phyloP scores from a whole-genome alignment of 2,329 filamentous ascomycete genomes.

The Pseudogymnoascus sp. region DNA sequence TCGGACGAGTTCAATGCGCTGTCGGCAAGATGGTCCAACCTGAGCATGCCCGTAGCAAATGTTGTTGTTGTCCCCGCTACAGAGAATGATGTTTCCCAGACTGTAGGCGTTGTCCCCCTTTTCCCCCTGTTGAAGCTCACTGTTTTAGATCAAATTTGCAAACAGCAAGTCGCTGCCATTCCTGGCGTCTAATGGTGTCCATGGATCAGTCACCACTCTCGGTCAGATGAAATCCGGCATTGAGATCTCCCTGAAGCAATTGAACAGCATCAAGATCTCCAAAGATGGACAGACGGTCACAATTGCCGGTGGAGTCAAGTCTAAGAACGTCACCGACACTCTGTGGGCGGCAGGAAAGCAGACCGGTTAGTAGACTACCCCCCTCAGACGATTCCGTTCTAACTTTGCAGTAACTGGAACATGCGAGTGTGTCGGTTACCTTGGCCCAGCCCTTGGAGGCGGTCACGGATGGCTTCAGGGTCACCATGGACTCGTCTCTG shows the following conservation, averaged over 20 bases:
- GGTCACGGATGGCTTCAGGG: conserved; percentile 51
- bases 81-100: conserved; percentile 41
- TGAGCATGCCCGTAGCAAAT: conserved; percentile 35
- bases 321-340: conserved; percentile 22
- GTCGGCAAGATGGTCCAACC: conserved; percentile 27
- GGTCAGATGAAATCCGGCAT: conserved; percentile 14
- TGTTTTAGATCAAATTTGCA: conserved; percentile 38
- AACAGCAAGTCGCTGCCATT: conserved; percentile 40
- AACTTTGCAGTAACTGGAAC: conserved; percentile 31
- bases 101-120: conserved; percentile 27
- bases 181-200: conserved; percentile 43
- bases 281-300: conserved; percentile 25
- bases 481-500: conserved; percentile 41
- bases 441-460: conserved; percentile 47
- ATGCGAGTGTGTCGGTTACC: conserved; percentile 39
- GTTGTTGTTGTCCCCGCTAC: conserved; percentile 40
- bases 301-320: conserved; percentile 27
- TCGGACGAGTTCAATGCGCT: conserved; percentile 14
- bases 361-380: conserved; percentile 34
- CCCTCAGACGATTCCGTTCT: conserved; percentile 38
- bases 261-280: conserved; percentile 25
- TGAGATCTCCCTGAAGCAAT: conserved; percentile 13
- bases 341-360: conserved; percentile 27
- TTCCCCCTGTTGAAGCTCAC: neutral
- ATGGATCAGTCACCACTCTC: conserved; percentile 33